Conservation (phyloP, 345 rosid genomes). For the Adansonia digitata region DNA sequence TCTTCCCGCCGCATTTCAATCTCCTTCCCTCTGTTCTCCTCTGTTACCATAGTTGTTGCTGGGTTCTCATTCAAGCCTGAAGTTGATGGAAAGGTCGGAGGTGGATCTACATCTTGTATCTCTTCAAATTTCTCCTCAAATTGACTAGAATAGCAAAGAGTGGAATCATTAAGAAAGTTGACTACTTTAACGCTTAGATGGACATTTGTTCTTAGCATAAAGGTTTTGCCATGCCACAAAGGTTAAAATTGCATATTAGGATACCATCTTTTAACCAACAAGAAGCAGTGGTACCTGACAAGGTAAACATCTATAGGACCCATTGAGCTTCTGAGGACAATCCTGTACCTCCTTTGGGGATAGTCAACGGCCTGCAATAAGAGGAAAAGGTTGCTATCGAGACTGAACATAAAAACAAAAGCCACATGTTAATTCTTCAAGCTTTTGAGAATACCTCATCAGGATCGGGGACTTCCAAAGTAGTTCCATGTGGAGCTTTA, state of each 20-base stretch:
- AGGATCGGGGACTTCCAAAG: constrained; percentile 98
- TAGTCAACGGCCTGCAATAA: constrained; percentile 72
- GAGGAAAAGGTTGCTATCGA: neutral
- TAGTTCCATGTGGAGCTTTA: constrained; percentile 99
- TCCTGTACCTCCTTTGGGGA: constrained; percentile 87
- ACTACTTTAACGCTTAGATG: neutral
- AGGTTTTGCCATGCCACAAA: neutral
- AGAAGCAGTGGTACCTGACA: constrained; percentile 62
- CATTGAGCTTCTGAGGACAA: constrained; percentile 93
- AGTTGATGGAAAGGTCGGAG: constrained; percentile 48
- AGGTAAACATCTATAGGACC: constrained; percentile 97
- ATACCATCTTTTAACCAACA: neutral
- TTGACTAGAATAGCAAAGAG: constrained; percentile 41
- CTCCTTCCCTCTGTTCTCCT: constrained; percentile 51
- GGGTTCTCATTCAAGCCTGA: constrained; percentile 44
- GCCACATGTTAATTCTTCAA: constrained; percentile 8
- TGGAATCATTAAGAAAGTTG: neutral
- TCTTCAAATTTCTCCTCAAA: constrained; percentile 91
- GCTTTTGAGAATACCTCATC: constrained; percentile 68
- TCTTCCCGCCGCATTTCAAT: constrained; percentile 45
- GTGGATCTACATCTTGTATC: constrained; percentile 55
- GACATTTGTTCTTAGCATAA: neutral
- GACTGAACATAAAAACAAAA: neutral
- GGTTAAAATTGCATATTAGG: neutral
- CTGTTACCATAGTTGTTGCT: constrained; percentile 25